Conservation (phyloP, 768 basidiomycete genomes). For the Phylloporus arenicola region DNA sequence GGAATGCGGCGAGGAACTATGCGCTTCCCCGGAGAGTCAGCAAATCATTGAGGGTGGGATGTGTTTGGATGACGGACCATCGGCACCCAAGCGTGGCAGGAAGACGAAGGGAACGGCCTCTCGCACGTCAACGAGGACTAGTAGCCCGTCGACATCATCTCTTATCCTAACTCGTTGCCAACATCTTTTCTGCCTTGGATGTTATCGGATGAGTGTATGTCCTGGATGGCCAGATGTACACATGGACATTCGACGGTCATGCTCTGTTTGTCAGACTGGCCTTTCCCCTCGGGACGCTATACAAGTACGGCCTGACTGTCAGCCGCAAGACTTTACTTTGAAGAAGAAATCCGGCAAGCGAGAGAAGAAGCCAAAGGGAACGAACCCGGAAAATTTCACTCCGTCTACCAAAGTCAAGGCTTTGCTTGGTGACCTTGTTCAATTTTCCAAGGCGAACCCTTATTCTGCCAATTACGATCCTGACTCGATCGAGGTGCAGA, state of each 20-base stretch:
- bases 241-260: slow-evolving; percentile 53
- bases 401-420: slow-evolving; percentile 88
- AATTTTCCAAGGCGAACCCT: slow-evolving; percentile 80
- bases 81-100: slow-evolving; percentile 45
- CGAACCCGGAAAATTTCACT: slow-evolving; percentile 50
- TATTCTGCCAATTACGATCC: slow-evolving; percentile 86
- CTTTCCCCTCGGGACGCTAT: slow-evolving; percentile 72
- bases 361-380: slow-evolving; percentile 61
- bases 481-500: slow-evolving; percentile 62
- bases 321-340: slow-evolving; percentile 33
- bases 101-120: slow-evolving; percentile 55
- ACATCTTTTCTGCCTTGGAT: slow-evolving; percentile 85
- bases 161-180: slow-evolving; percentile 87
- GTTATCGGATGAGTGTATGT: slow-evolving; percentile 77
- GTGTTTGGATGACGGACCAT: slow-evolving; percentile 46
- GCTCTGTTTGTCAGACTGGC: slow-evolving; percentile 71
- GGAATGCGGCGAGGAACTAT: slow-evolving; percentile 80
- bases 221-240: slow-evolving; percentile 75
- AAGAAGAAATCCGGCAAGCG: slow-evolving; percentile 65
- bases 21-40: slow-evolving; percentile 40
- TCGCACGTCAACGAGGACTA: slow-evolving; percentile 68
- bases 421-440: slow-evolving; percentile 72
- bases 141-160: slow-evolving; percentile 57
- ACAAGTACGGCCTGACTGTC: slow-evolving; percentile 65
- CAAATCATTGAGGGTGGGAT: slow-evolving; percentile 38